A percentile compares a stretch with the other conserved stretches of the same genome.
Evolutionary conservation across 116 monocot genomes (phyloP).

Genomic region (Thalassia testudinum): DNA sequence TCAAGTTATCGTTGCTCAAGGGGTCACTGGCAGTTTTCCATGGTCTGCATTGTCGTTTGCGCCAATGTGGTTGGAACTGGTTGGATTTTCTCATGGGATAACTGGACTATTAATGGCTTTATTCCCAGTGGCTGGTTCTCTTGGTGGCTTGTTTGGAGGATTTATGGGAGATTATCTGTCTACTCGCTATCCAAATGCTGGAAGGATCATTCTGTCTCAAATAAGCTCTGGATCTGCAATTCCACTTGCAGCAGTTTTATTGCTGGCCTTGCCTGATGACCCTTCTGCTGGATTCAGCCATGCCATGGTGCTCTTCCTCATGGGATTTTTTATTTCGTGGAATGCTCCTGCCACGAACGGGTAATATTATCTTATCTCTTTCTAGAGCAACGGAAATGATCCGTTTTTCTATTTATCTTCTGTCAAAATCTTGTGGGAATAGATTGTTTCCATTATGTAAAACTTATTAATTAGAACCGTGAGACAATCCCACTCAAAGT

Average conservation of each 20-base stretch:
- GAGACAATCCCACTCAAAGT: too few relatives aligned
- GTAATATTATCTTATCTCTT: constrained; percentile 11
- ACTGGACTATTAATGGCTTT: constrained; percentile 57
- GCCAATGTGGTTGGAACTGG: constrained; percentile 88
- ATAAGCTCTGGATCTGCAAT: constrained; percentile 85
- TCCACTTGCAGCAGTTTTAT: constrained; percentile 63
- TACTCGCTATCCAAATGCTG: constrained; percentile 51
- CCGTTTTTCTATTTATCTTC: too few relatives aligned
- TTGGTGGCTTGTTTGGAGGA: constrained; percentile 81
- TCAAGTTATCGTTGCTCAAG: constrained; percentile 86
- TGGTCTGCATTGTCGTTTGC: constrained; percentile 93
- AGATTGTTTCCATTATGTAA: too few relatives aligned
- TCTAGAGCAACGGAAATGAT: too few relatives aligned
- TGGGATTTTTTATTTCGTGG: constrained; percentile 88
- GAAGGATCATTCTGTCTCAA: constrained; percentile 84
- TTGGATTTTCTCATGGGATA: constrained; percentile 63
- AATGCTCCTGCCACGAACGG: constrained; percentile 85
- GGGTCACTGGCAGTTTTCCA: constrained; percentile 57
- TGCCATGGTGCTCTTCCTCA: constrained; percentile 58
- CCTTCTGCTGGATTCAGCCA: constrained; percentile 47
- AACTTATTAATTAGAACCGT: too few relatives aligned
- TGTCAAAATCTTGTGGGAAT: too few relatives aligned
- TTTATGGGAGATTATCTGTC: constrained; percentile 77
- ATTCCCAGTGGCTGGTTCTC: constrained; percentile 43
- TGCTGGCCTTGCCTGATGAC: constrained; percentile 68